Evolutionary conservation across 75 land plant genomes (phyloP).

Genomic region (Azolla pinnata): DNA sequence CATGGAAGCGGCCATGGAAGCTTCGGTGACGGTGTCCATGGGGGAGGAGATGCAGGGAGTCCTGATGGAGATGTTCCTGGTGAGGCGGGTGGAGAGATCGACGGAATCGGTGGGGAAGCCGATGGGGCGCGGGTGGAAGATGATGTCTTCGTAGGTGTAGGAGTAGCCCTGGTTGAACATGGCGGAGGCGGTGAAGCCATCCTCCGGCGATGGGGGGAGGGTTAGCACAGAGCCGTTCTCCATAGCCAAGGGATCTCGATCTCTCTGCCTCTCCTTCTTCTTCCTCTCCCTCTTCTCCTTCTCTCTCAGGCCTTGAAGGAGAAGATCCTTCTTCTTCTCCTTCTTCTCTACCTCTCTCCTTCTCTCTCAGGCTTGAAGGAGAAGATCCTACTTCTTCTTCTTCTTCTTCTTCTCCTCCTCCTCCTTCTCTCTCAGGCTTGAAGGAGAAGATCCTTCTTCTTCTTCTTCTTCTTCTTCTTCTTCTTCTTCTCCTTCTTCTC

Average conservation of each 20-base stretch:
- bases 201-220: too few relatives aligned
- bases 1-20: slow-evolving; percentile 88
- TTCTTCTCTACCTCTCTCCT: too few relatives aligned
- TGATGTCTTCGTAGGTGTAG: slow-evolving; percentile 94
- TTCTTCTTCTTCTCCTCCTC: neutral
- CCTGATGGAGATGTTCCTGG: slow-evolving; percentile 45
- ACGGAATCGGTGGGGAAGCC: slow-evolving; percentile 79
- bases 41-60: slow-evolving; percentile 86
- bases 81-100: slow-evolving; percentile 54
- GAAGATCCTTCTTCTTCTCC: too few relatives aligned
- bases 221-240: neutral
- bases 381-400: neutral
- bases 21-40: slow-evolving; percentile 97
- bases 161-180: slow-evolving; percentile 75
- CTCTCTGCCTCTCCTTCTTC: neutral
- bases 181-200: slow-evolving; percentile 50
- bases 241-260: neutral
- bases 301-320: too few relatives aligned
- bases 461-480: neutral
- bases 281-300: neutral
- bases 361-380: too few relatives aligned
- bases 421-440: too few relatives aligned
- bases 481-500: neutral
- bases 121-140: slow-evolving; percentile 76
- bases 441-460: neutral